Percentiles rank a stretch among this genome's conserved stretches.
These are phyloP conservation scores for Cystobasidium slooffiae DNA, from an alignment of 1,284 basidiomycete species.

Conservation along the genomic window DNA sequence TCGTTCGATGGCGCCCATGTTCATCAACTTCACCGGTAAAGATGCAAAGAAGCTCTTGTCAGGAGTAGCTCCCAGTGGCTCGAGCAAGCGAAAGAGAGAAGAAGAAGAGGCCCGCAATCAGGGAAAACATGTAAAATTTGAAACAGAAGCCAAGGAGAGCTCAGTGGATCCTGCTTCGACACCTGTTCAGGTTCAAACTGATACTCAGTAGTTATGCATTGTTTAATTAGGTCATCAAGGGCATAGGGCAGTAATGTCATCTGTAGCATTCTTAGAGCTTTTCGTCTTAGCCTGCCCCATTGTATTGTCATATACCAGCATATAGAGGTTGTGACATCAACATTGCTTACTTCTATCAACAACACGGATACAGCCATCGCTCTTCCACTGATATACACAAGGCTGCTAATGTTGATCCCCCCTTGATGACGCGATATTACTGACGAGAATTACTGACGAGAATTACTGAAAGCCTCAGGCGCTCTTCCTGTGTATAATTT, in stretches of 20 bases:
- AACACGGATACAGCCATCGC: too few relatives aligned
- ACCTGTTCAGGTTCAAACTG: too few relatives aligned
- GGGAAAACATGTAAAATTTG: slow-evolving; percentile 25
- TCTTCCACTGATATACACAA: too few relatives aligned
- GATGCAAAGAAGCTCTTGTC: slow-evolving; percentile 50
- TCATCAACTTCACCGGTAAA: slow-evolving; percentile 53
- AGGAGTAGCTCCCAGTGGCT: slow-evolving; percentile 53
- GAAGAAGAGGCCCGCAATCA: slow-evolving; percentile 43
- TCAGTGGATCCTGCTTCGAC: background rate
- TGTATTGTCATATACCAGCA: background rate
- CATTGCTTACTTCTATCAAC: too few relatives aligned
- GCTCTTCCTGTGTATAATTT: background rate
- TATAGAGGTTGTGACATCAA: too few relatives aligned
- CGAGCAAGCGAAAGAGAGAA: slow-evolving; percentile 50
- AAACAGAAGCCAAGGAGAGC: background rate
- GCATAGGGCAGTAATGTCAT: background rate
- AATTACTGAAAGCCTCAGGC: too few relatives aligned
- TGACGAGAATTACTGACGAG: too few relatives aligned
- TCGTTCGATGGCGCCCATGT: slow-evolving; percentile 42
- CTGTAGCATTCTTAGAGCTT: background rate
- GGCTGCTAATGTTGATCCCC: too few relatives aligned
- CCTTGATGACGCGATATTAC: too few relatives aligned
- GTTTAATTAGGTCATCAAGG: background rate
- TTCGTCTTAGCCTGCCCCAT: background rate
- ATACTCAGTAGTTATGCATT: background rate